Base-by-base conservation (phyloP, 495 filamentous ascomycete genomes). In the Cladorrhinum samala region DNA sequence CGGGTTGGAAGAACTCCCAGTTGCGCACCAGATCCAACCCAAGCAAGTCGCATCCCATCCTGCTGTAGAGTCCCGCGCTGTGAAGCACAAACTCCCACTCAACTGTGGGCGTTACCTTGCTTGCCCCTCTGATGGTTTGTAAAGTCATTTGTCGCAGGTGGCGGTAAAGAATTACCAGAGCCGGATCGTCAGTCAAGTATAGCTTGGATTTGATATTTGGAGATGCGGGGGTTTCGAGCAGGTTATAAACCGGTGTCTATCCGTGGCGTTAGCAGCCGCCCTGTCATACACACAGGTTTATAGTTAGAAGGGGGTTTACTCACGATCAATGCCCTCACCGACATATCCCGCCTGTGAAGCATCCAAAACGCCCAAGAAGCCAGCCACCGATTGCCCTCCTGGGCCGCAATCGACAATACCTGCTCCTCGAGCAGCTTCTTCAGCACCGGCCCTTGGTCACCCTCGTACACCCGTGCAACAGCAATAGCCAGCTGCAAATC, bases 311-410 rank as follows among this genome's bases (percentile, higher is more conserved):
- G 7, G 42, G 46, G 14, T 16, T 11, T 25, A 66, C 71, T 69
- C 64, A 81, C 77, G 46, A 96, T 83, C 2, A 97, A 68, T n/a
- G 86, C 84, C 16, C 88, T 79, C 4, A 97, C 89, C 13, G 92
- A 89, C 77, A 89, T 87, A 61, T 94, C 90, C 38, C 82, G 78
- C 49, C 84, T 75, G 37, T 83, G 82, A 16, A 99, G 76, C 84
- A 95, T 90, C 88, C 91, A 95, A 67, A 92, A 95, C 3, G 89
- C 88, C 94, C 94, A 99, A 1, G 87, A 89, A 2, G 91, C 89
- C 44, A 94, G 82, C 94, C 94, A 99, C 49, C 92, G 79, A 65
- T 97, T 92, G 1, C 89, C 89, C 52, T 90, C 83, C 9, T 81
- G 73, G 2, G 86, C 80, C 7, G 94, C 93, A 55, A 88, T 75